phyloP scores from a whole-genome alignment of 1,284 basidiomycete genomes.

The Tilletia indica region DNA sequence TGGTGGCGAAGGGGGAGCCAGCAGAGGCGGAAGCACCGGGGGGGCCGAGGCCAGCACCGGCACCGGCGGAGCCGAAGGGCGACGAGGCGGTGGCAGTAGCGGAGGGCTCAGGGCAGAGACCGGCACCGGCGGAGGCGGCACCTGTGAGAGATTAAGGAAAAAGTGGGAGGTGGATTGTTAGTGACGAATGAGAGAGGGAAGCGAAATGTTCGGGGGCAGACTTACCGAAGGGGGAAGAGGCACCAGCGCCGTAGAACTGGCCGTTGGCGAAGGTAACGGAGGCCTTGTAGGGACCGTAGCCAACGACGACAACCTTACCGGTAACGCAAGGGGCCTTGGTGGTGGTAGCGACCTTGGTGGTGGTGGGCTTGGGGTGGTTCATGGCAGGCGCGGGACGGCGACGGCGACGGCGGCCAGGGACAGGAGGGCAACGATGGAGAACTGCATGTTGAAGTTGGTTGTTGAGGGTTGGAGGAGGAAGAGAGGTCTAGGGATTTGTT shows the following conservation, averaged over 20 bases:
- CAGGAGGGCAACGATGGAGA: not conserved
- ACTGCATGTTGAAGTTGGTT: conserved; percentile 8
- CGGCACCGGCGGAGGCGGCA: conserved; percentile 13
- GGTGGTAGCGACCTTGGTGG: not conserved
- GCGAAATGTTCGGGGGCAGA: not conserved
- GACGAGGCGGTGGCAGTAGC: conserved; percentile 13
- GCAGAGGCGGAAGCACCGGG: conserved; percentile 13
- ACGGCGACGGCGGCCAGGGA: conserved; percentile 9
- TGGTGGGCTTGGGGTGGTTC: not conserved
- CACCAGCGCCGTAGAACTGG: conserved; percentile 13
- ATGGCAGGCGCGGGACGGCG: not conserved
- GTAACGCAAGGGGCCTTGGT: not conserved
- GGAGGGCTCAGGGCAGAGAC: not conserved
- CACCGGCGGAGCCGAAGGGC: conserved; percentile 10
- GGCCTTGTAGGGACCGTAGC: conserved; percentile 6
- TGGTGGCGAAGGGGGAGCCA: conserved; percentile 8
- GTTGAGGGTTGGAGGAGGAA: not conserved
- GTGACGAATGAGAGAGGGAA: not conserved
- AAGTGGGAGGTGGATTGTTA: not conserved
- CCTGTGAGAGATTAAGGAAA: conserved; percentile 1
- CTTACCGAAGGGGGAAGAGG: conserved; percentile 12
- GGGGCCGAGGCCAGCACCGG: conserved; percentile 10
- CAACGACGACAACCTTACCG: conserved; percentile 12
- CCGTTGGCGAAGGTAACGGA: conserved; percentile 3
- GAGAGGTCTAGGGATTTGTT: not conserved